These are phyloP conservation scores for Ceratobasidium sp. DNA, from an alignment of 1,284 basidiomycete genomes.

Conservation along the genomic window DNA sequence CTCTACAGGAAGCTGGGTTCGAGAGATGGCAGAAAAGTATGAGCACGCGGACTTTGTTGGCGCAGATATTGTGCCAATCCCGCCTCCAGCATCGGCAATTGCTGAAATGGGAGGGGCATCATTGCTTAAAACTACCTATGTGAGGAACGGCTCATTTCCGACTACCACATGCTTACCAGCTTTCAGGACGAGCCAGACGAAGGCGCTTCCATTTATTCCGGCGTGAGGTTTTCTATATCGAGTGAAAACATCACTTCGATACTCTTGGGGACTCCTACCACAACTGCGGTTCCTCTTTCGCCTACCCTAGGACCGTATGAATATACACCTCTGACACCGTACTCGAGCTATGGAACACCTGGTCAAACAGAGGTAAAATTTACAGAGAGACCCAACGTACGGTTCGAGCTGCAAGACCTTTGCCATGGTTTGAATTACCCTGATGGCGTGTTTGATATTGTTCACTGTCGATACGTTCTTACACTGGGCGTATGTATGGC, in stretches of 20 bases:
- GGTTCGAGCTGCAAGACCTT: constrained; percentile 38
- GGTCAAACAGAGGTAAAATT: constrained; percentile 7
- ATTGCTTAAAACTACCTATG: constrained; percentile 28
- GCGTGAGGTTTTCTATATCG: constrained; percentile 5
- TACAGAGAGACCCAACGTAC: constrained; percentile 32
- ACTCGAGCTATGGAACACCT: constrained; percentile 1
- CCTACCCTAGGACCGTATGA: constrained; percentile 3
- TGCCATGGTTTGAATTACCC: constrained; percentile 31
- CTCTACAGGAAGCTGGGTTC: constrained; percentile 36
- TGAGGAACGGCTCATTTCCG: not conserved
- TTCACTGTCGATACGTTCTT: constrained; percentile 40
- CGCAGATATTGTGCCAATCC: constrained; percentile 38
- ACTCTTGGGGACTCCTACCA: not conserved
- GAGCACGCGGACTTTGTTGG: constrained; percentile 37
- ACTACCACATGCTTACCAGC: not conserved
- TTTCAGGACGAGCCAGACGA: not conserved
- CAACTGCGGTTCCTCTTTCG: not conserved
- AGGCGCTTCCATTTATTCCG: constrained; percentile 4
- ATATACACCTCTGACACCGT: no score
- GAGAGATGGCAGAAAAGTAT: constrained; percentile 40
- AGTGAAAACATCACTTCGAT: constrained; percentile 10
- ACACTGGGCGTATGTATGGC: constrained; percentile 35
- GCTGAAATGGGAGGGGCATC: not conserved
- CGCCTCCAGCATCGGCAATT: constrained; percentile 33
- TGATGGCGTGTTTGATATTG: constrained; percentile 37